Conservation (phyloP, 2,329 filamentous ascomycete species). For the Cordyceps javanica region DNA sequence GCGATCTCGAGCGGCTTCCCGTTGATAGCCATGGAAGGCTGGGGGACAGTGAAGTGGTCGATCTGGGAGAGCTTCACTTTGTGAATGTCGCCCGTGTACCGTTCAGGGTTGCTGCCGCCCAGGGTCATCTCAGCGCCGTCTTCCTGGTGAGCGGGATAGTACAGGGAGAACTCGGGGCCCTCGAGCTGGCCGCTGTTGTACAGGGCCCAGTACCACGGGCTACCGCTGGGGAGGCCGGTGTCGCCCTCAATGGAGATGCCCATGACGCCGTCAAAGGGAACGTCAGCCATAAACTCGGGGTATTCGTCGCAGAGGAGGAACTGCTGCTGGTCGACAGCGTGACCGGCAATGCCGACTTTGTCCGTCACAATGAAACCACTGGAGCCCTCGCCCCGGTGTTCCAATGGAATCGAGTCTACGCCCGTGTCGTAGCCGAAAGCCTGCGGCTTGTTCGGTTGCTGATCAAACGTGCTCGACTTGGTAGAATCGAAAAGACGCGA, state of each 20-base stretch:
- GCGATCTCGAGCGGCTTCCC: conserved; percentile 15
- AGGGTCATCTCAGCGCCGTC: conserved; percentile 25
- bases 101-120: conserved; percentile 25
- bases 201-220: conserved; percentile 25
- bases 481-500: conserved; percentile 22
- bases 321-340: conserved; percentile 19
- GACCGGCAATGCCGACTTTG: conserved; percentile 21
- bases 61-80: conserved; percentile 20
- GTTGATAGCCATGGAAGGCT: conserved; percentile 21
- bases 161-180: conserved; percentile 24
- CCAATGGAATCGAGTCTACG: conserved; percentile 23
- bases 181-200: conserved; percentile 20
- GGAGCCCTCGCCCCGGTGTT: conserved; percentile 4
- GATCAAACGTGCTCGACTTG: conserved; percentile 24
- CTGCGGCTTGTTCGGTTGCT: conserved; percentile 16
- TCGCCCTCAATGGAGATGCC: conserved; percentile 21
- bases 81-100: conserved; percentile 23
- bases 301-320: conserved; percentile 27
- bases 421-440: conserved; percentile 22
- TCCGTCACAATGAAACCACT: conserved; percentile 24
- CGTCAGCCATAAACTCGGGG: conserved; percentile 20
- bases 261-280: conserved; percentile 27
- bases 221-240: conserved; percentile 11
- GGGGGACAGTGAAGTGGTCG: conserved; percentile 13
- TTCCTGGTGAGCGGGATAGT: conserved; percentile 18